Base-by-base conservation (phyloP, 73 alveolate species). In the Blepharisma stoltei region DNA sequence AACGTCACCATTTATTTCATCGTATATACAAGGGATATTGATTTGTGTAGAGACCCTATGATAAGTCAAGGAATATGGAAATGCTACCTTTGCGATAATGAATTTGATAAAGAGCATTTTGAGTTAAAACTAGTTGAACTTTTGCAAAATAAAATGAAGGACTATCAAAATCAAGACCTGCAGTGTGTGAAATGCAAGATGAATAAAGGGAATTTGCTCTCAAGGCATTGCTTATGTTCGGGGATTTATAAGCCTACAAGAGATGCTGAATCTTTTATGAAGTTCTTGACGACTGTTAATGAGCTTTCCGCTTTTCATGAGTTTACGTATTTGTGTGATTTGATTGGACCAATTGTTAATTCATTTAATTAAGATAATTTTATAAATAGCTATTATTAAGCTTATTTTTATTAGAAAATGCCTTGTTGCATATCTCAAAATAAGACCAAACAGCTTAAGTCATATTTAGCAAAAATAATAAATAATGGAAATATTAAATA, bases 31-130 rank as follows among this genome's bases (percentile, higher is more conserved):
- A 60, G 73, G 23, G 97, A 94, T 80, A 73, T 94, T 43, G 98
- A 94, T 82, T 85, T 94, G 32, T 94, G 98, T 83, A 86, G 96
- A 82, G 98, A 94, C 54, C 81, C 73, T 66, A 85, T 79, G 70
- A 81, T 75, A 44, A 80, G 80, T 38, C 78, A 67, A 54, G 78
- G 82, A 23, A 82, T 81, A 44, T 94, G 97, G 97, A 79, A 66
- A 54, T 94, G 98, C 76, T 54, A 78, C 43, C 81, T 69, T 20
- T 94, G 98, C 54, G 87, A 86, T 54, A 49, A 54, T 75, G 67
- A 37, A 54, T 84, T 89, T 14, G 71, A 84, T 55, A 77, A 69
- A 54, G 67, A 70, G 3, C 20, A 27, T 1, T 75, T 88, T 67
- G 98, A 94, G 81, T 83, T 87, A 85, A 81, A 91, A 84, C 88